Base-by-base conservation (phyloP, 331 rosid species). In the Prunus yedoensis region DNA sequence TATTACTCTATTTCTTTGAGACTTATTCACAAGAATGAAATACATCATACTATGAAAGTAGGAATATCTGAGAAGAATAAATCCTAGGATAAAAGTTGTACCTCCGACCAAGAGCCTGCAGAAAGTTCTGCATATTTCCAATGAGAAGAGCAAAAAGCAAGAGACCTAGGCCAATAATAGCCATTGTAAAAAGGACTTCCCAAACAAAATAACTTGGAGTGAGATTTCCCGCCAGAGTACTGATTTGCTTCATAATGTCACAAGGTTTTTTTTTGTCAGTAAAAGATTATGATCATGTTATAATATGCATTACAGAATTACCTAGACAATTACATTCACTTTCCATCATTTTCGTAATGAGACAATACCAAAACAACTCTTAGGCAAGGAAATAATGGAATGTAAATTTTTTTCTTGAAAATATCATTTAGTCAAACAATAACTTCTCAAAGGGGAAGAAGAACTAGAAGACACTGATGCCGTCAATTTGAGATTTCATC, bases 61-160 rank as follows among this genome's bases (percentile, higher is more conserved):
- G 35, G 41, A 56, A 71, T 10, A 75, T 11, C 63, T 63, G 51
- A 78, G 59, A 28, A 53, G 46, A 78, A 74, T 8, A 51, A 10
- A 49, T 21, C 54, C 66, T 53, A 72, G 32, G 21, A 21, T 49
- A 49, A 23, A 21, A 58, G 32, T 50, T 17, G 54, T 84, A 93
- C 98, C 98, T 88, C 61, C 77, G 77, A 47, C 90, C 98, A 72
- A 93, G 98, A 74, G 90, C 88, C 79, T 89, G 98, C 74, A 93
- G 97, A 78, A 91, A 93, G 82, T 91, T 91, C 73, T 93, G 96
- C 83, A 91, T 91, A 70, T 93, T 87, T 77, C 98, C 97, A 74
- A 93, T 88, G 73, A 93, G 97, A 73, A 91, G 85, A 52, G 93
- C 96, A 45, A 87, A 85, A 77, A 86, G 92, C 79, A 93, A 87